Evolutionary conservation across 208 protist species (phyloP).

Genomic region (Wallacemonas sp.): DNA sequence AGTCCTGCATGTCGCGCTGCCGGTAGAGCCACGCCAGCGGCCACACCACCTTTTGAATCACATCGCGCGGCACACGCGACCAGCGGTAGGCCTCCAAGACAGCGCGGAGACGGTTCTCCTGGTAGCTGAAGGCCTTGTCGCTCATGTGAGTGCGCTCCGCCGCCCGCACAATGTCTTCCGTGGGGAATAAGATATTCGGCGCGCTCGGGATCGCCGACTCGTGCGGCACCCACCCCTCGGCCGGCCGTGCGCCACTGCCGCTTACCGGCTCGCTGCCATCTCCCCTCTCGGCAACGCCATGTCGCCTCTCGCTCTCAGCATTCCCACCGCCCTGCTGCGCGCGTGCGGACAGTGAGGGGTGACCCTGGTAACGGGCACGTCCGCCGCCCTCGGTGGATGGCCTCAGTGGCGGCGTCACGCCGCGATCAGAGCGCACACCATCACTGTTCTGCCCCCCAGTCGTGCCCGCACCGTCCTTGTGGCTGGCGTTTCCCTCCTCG

Average conservation of each 20-base stretch:
- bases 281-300: no score
- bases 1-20: slow-evolving; percentile 90
- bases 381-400: neutral
- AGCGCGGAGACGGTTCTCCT: slow-evolving; percentile 70
- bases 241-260: no score
- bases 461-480: neutral
- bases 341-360: neutral
- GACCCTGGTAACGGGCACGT: neutral
- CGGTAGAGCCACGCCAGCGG: slow-evolving; percentile 89
- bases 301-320: no score
- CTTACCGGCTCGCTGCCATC: neutral
- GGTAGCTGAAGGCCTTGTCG: slow-evolving; percentile 89
- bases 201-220: slow-evolving; percentile 37
- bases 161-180: slow-evolving; percentile 79
- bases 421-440: neutral
- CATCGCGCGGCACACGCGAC: slow-evolving; percentile 60
- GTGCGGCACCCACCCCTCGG: neutral
- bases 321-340: no score
- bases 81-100: slow-evolving; percentile 74
- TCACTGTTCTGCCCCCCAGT: neutral
- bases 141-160: slow-evolving; percentile 86
- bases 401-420: neutral
- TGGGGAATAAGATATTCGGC: slow-evolving; percentile 77
- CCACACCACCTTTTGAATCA: slow-evolving; percentile 76
- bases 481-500: neutral